A percentile compares a stretch with the other conserved stretches of the same genome.
Evolutionary conservation across 2,329 filamentous ascomycete species (phyloP).

Genomic region (Pseudogymnoascus sp.): DNA sequence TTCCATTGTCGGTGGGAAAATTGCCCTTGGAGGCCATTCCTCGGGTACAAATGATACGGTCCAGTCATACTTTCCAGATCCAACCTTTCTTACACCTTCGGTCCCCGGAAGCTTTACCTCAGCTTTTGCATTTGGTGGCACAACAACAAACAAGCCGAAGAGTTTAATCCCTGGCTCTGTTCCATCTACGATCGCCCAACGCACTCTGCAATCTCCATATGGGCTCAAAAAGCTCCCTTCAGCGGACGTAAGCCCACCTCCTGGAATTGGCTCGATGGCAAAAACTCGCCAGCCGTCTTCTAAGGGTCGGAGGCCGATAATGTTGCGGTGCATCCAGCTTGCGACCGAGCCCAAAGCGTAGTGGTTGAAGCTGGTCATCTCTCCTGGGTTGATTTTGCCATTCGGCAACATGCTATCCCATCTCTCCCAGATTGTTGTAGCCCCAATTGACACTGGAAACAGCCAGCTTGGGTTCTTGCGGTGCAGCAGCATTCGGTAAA

Average conservation of each 20-base stretch:
- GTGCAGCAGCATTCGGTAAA: slow-evolving; percentile 27
- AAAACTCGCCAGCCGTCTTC: slow-evolving; percentile 12
- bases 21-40: slow-evolving; percentile 17
- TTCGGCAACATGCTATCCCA: slow-evolving; percentile 24
- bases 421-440: slow-evolving; percentile 23
- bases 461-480: slow-evolving; percentile 17
- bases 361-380: slow-evolving; percentile 24
- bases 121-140: slow-evolving; percentile 19
- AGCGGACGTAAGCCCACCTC: slow-evolving; percentile 19
- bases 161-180: neutral
- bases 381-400: slow-evolving; percentile 20
- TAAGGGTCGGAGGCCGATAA: slow-evolving; percentile 19
- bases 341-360: slow-evolving; percentile 26
- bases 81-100: slow-evolving; percentile 6
- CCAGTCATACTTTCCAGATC: neutral
- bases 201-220: slow-evolving; percentile 11
- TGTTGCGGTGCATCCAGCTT: slow-evolving; percentile 27
- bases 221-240: slow-evolving; percentile 19
- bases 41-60: neutral
- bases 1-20: neutral
- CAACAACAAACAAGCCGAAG: slow-evolving; percentile 17
- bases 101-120: neutral
- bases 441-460: slow-evolving; percentile 23
- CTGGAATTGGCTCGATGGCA: slow-evolving; percentile 20
- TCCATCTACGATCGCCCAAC: neutral